A percentile compares a stretch with the other conserved stretches of the same genome.
These are phyloP conservation scores for Coemansia sp. DNA, from an alignment of 192 early-diverging fungal genomes.

Conservation along the genomic window DNA sequence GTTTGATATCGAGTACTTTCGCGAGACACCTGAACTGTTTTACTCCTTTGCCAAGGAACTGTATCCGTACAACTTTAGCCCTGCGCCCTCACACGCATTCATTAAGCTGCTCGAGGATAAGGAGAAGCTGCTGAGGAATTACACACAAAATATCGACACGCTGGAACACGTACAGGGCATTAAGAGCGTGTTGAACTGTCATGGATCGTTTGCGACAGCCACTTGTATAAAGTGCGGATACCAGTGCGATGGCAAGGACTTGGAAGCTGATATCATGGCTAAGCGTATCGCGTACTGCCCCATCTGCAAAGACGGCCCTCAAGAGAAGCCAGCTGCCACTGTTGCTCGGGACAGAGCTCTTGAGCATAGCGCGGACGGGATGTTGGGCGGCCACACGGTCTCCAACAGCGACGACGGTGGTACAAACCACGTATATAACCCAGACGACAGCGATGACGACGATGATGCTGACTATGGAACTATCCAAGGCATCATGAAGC, in stretches of 20 bases:
- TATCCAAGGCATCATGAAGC: conserved; percentile 79
- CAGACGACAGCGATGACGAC: conserved; percentile 50
- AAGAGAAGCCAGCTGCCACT: not conserved
- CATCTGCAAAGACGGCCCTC: conserved; percentile 58
- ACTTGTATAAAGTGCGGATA: conserved; percentile 86
- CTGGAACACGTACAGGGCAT: conserved; percentile 90
- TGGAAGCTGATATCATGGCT: conserved; percentile 79
- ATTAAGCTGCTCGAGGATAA: conserved; percentile 86
- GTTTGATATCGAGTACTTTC: conserved; percentile 96
- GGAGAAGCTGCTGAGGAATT: conserved; percentile 88
- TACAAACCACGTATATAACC: conserved; percentile 17
- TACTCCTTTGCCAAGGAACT: conserved; percentile 96
- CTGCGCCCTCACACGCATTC: conserved; percentile 87
- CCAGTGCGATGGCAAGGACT: conserved; percentile 74
- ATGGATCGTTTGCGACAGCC: conserved; percentile 97
- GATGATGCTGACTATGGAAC: conserved; percentile 62
- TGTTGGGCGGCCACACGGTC: not conserved
- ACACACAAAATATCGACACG: conserved; percentile 98
- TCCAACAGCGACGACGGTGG: not conserved
- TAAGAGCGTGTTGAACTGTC: conserved; percentile 81
- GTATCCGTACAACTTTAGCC: conserved; percentile 86
- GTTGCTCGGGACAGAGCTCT: conserved; percentile 5
- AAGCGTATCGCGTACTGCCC: conserved; percentile 79
- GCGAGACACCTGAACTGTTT: conserved; percentile 84
- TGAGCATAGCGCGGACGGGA: not conserved